These are phyloP conservation scores for Allium cepa DNA, from an alignment of 106 monocot genomes.

Conservation along the genomic window DNA sequence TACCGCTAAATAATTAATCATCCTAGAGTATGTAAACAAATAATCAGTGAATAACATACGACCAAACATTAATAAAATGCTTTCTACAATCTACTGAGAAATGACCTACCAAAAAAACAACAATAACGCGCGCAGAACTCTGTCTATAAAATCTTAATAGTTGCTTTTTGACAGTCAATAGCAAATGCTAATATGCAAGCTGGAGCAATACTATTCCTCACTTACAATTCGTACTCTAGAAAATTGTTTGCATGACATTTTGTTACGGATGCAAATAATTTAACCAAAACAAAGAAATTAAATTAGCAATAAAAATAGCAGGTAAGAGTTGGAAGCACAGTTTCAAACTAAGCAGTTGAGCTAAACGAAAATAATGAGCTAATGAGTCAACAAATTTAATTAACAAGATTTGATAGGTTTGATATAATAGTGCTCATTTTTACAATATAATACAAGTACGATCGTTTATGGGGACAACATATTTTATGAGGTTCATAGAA, in stretches of 20 bases:
- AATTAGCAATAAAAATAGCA: constrained; percentile 1
- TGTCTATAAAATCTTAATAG: too few relatives aligned
- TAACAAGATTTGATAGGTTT: neutral
- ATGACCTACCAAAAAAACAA: too few relatives aligned
- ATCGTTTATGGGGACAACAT: neutral
- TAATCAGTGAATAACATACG: too few relatives aligned
- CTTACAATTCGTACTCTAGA: neutral
- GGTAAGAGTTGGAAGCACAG: constrained; percentile 7
- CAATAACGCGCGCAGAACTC: too few relatives aligned
- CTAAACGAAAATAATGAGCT: neutral
- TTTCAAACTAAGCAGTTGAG: neutral
- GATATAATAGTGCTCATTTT: too few relatives aligned
- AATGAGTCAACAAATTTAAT: neutral
- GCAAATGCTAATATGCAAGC: neutral
- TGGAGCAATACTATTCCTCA: neutral
- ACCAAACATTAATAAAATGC: too few relatives aligned
- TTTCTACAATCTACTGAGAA: too few relatives aligned
- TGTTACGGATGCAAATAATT: neutral
- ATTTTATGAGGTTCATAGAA: neutral
- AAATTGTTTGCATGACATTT: neutral
- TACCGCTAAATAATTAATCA: too few relatives aligned
- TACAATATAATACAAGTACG: neutral
- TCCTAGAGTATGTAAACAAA: too few relatives aligned
- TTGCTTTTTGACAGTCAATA: neutral
- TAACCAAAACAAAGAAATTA: neutral